These are phyloP conservation scores for Xylaria arbuscula DNA, from an alignment of 2,329 filamentous ascomycete genomes.

Conservation along the genomic window DNA sequence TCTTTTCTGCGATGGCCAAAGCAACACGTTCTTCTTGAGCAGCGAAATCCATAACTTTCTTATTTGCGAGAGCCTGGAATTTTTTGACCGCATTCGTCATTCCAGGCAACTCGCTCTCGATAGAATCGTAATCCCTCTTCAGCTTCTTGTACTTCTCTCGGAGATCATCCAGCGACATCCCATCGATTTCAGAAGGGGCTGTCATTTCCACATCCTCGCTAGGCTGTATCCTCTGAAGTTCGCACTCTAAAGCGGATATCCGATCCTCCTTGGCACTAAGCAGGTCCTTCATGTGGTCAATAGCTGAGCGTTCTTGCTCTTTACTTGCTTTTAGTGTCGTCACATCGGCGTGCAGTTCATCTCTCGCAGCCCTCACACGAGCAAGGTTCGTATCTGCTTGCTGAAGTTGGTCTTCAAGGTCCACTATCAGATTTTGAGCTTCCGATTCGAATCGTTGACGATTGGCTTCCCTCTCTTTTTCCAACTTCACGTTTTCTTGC, in stretches of 20 bases:
- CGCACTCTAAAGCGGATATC: slow-evolving; percentile 83
- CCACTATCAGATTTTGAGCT: slow-evolving; percentile 74
- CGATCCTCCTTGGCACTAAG: slow-evolving; percentile 81
- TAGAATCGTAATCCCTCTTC: slow-evolving; percentile 81
- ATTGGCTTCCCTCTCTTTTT: slow-evolving; percentile 85
- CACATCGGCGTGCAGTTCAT: slow-evolving; percentile 86
- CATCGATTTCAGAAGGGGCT: slow-evolving; percentile 63
- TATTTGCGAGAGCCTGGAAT: slow-evolving; percentile 83
- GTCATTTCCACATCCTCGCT: slow-evolving; percentile 60
- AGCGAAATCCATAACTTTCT: slow-evolving; percentile 83
- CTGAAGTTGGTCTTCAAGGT: slow-evolving; percentile 84
- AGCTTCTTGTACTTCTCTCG: slow-evolving; percentile 78
- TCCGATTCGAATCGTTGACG: slow-evolving; percentile 85
- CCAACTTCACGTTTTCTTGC: slow-evolving; percentile 85
- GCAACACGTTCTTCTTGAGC: slow-evolving; percentile 81
- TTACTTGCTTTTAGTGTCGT: slow-evolving; percentile 81
- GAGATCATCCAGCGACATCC: slow-evolving; percentile 76
- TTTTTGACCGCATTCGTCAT: slow-evolving; percentile 94
- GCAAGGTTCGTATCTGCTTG: slow-evolving; percentile 86
- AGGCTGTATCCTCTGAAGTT: slow-evolving; percentile 76
- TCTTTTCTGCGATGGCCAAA: slow-evolving; percentile 84
- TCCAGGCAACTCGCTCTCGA: slow-evolving; percentile 87
- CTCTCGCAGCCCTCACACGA: slow-evolving; percentile 83
- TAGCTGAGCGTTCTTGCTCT: slow-evolving; percentile 77
- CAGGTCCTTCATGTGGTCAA: slow-evolving; percentile 82